Conservation (phyloP, 1,139 yeast genomes). For the Hyphopichia fennica region DNA sequence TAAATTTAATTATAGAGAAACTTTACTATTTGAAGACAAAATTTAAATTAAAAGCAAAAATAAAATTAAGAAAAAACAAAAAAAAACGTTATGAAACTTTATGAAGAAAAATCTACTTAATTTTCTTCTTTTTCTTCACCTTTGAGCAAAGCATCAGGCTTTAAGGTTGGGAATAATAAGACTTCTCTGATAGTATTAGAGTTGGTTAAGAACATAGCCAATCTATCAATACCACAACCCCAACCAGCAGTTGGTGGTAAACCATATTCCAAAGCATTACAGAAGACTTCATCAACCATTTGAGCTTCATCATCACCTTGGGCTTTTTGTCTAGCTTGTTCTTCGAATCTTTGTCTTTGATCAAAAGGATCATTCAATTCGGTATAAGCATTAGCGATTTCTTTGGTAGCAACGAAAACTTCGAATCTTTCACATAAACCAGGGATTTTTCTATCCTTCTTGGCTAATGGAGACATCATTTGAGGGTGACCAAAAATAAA, state of each 20-base stretch:
- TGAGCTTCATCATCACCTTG: slow-evolving; percentile 99
- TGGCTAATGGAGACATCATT: slow-evolving; percentile 99
- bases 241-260: slow-evolving; percentile 99
- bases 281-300: slow-evolving; percentile 92
- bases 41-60: too few relatives aligned
- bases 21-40: too few relatives aligned
- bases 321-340: slow-evolving; percentile 97
- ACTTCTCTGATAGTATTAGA: slow-evolving; percentile 98
- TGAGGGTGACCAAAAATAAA: slow-evolving; percentile 98
- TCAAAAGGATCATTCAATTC: slow-evolving; percentile 99
- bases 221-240: slow-evolving; percentile 99
- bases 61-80: too few relatives aligned
- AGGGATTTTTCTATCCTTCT: slow-evolving; percentile 86
- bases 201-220: slow-evolving; percentile 96
- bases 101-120: slow-evolving; percentile 7
- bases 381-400: slow-evolving; percentile 96
- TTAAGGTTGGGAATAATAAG: slow-evolving; percentile 95
- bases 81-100: not conserved
- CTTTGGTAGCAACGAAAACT: slow-evolving; percentile 98
- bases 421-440: slow-evolving; percentile 98
- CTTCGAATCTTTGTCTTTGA: slow-evolving; percentile 96
- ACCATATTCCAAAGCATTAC: slow-evolving; percentile 97
- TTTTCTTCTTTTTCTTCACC: slow-evolving; percentile 33
- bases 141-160: slow-evolving; percentile 70
- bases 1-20: too few relatives aligned